phyloP scores from a whole-genome alignment of 768 basidiomycete genomes.

The Rhodosporidiobolus sp. region DNA sequence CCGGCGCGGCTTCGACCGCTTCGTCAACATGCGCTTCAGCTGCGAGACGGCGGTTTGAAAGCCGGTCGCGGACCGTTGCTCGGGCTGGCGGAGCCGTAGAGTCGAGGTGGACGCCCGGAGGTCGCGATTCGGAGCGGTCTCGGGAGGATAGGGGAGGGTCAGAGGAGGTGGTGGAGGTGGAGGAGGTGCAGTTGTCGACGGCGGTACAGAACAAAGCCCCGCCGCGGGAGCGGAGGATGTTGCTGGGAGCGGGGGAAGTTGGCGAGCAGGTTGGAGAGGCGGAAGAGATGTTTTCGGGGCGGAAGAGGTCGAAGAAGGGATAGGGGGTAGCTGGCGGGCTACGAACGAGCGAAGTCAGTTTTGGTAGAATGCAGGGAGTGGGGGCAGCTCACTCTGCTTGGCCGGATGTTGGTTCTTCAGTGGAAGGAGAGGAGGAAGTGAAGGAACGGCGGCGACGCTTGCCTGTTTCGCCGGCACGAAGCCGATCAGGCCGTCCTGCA shows the following conservation, averaged over 20 bases:
- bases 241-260: too few relatives aligned
- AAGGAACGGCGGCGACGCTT: too few relatives aligned
- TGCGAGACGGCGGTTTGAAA: background rate
- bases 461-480: background rate
- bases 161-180: background rate
- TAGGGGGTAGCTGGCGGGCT: too few relatives aligned
- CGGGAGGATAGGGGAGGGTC: too few relatives aligned
- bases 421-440: background rate
- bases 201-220: too few relatives aligned
- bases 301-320: too few relatives aligned
- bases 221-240: too few relatives aligned
- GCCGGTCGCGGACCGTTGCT: background rate
- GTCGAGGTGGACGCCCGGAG: background rate
- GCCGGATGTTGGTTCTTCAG: background rate
- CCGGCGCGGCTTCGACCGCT: background rate
- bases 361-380: too few relatives aligned
- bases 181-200: background rate
- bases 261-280: too few relatives aligned
- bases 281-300: too few relatives aligned
- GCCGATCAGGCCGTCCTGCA: background rate
- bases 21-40: conserved; percentile 9
- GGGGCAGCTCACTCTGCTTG: too few relatives aligned
- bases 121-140: background rate
- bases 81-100: background rate
- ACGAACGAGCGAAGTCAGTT: too few relatives aligned